phyloP scores from a whole-genome alignment of 345 rosid genomes.

The Salix suchowensis region DNA sequence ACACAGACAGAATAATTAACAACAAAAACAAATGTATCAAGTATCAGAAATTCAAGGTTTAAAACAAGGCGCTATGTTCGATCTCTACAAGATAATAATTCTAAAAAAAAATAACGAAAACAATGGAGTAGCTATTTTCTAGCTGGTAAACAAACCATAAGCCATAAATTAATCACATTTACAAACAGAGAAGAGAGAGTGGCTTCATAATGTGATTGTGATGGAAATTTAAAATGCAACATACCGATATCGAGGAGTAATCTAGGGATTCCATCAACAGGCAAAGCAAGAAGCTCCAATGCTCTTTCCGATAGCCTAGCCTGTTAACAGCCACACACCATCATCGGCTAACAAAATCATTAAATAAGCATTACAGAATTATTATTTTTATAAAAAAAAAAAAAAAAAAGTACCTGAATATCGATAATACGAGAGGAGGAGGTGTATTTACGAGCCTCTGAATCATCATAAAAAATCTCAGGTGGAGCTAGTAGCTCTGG shows the following conservation, averaged over 20 bases:
- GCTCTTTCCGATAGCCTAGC: slow-evolving; percentile 88
- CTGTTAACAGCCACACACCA: slow-evolving; percentile 22
- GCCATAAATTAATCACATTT: too few species aligned
- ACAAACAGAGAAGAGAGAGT: too few species aligned
- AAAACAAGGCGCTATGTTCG: too few species aligned
- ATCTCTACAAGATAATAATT: too few species aligned
- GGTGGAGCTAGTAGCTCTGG: slow-evolving; percentile 87
- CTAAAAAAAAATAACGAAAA: too few species aligned
- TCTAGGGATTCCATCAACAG: slow-evolving; percentile 72
- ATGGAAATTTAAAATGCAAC: neutral
- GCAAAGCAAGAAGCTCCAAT: slow-evolving; percentile 85
- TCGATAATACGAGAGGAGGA: slow-evolving; percentile 85
- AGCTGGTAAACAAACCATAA: too few species aligned
- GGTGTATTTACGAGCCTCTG: slow-evolving; percentile 86
- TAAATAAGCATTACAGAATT: neutral
- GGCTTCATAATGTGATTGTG: too few species aligned
- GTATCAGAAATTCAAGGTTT: too few species aligned
- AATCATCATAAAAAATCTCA: slow-evolving; percentile 84
- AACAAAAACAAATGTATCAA: too few species aligned
- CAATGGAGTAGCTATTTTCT: too few species aligned
- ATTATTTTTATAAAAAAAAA: neutral
- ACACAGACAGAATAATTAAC: neutral
- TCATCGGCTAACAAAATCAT: neutral
- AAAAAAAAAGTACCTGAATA: slow-evolving; percentile 58
- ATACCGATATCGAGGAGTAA: slow-evolving; percentile 89